phyloP scores from a whole-genome alignment of 2,329 filamentous ascomycete genomes.

The Xylariaceae sp. region DNA sequence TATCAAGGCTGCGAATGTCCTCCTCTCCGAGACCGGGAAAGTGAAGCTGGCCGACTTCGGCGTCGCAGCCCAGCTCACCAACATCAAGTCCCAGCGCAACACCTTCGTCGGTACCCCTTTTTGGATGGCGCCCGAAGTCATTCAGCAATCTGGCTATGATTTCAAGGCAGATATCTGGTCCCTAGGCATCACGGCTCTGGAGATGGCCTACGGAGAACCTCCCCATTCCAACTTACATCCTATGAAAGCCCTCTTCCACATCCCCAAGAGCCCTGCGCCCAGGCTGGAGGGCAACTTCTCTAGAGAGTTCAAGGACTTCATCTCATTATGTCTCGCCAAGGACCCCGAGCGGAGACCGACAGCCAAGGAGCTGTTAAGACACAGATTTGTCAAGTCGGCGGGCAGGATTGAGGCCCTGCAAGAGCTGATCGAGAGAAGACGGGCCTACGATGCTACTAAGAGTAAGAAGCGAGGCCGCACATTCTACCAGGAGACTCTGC shows the following conservation, averaged over 20 bases:
- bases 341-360: constrained; percentile 79
- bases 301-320: constrained; percentile 89
- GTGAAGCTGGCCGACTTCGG: constrained; percentile 98
- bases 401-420: constrained; percentile 85
- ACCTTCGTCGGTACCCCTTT: constrained; percentile 97
- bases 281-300: constrained; percentile 81
- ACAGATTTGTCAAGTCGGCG: constrained; percentile 81
- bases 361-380: constrained; percentile 79
- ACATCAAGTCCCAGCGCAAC: constrained; percentile 95
- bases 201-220: constrained; percentile 84
- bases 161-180: constrained; percentile 95
- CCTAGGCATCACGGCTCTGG: constrained; percentile 84
- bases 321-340: constrained; percentile 85
- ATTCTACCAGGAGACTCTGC: constrained; percentile 90
- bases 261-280: constrained; percentile 82
- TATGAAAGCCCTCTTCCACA: constrained; percentile 90
- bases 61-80: constrained; percentile 91
- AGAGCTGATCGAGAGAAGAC: constrained; percentile 77
- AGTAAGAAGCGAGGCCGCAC: constrained; percentile 65
- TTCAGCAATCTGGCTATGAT: constrained; percentile 76
- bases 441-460: constrained; percentile 73
- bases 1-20: constrained; percentile 92
- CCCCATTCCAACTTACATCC: constrained; percentile 80
- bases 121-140: constrained; percentile 96
- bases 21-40: constrained; percentile 84